Conservation (phyloP, 1,284 basidiomycete genomes). For the Acaromyces ingoldii region DNA sequence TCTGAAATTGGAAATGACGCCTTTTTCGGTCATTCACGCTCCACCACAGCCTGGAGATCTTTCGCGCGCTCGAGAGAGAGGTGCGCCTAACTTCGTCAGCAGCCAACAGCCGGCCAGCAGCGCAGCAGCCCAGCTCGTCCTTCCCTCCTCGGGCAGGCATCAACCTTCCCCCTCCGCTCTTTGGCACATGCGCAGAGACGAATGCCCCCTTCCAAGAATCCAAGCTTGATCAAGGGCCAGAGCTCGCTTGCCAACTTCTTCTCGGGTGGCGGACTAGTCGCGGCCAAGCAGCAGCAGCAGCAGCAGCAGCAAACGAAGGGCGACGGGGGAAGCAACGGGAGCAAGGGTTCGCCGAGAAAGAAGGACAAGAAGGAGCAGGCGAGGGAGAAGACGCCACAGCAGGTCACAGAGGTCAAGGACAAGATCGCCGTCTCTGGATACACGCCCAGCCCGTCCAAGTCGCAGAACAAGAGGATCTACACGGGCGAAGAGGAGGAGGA, state of each 20-base stretch:
- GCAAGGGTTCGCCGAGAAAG: background rate
- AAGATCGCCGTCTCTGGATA: constrained; percentile 9
- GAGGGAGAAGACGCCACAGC: background rate
- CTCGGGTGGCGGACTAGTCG: constrained; percentile 12
- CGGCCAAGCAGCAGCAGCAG: background rate
- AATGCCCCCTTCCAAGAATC: constrained; percentile 3
- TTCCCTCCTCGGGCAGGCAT: too few relatives aligned
- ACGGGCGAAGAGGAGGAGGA: too few relatives aligned
- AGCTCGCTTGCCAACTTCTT: constrained; percentile 33
- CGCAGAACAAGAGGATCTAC: constrained; percentile 20
- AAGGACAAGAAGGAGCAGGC: background rate
- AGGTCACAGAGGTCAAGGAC: background rate
- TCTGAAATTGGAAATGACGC: too few relatives aligned
- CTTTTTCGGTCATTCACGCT: too few relatives aligned
- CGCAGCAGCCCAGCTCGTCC: too few relatives aligned
- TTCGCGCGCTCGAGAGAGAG: too few relatives aligned
- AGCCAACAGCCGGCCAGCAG: too few relatives aligned
- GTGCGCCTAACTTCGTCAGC: too few relatives aligned
- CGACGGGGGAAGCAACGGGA: background rate
- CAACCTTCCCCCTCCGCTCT: too few relatives aligned
- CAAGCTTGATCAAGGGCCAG: constrained; percentile 20
- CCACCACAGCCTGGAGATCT: too few relatives aligned
- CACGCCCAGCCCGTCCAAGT: constrained; percentile 10
- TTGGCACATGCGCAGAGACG: too few relatives aligned
- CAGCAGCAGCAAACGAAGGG: background rate